Base-by-base conservation (phyloP, 2,329 filamentous ascomycete species). In the Ceratocystiopsis brevicomis region DNA sequence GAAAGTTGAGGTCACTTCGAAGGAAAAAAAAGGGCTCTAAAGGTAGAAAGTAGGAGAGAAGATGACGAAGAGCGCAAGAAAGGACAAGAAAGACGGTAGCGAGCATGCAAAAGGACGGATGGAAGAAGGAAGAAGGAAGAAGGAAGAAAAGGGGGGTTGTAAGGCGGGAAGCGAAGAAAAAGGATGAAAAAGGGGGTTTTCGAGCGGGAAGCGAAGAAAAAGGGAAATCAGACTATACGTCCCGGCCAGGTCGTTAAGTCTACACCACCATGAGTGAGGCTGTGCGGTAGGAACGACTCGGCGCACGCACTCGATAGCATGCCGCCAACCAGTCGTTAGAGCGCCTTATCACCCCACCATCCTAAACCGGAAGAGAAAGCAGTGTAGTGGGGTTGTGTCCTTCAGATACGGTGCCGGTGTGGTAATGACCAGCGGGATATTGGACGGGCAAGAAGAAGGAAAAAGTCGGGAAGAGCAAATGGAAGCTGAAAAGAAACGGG, bases 311-410 rank as follows among this genome's bases (percentile, higher is more conserved):
- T 30, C 25, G 19, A 4, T 6, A 21, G 19, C 6, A 6, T 30
- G 10, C 25, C 25, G 25, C 25, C 10, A 30, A 30, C 25, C 25
- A 9, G 25, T 30, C 25, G 8, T 9, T 30, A 30, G 10, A 10
- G 25, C 25, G 25, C 25, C 25, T 30, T 30, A 30, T 30, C 25
- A 30, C 25, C 25, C 25, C 25, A 30, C 25, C 25, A 30, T 30
- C 25, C 25, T 30, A 30, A 30, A 8, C 25, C 25, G 44, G 44
- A 45, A 42, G 19, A 44, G 43, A 41, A 45, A 44, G 44, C 41
- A 41, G 41, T 44, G 41, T 45, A 40, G 32, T 37, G 40, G 15
- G 40, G 36, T n/a, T n/a, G 36, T n/a, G n/a, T n/a, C 8, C 6
- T n/a, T 11, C 15, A 14, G 36, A 8, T 17, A 17, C n/a, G 15